Evolutionary conservation across 169 alveolate genomes (phyloP).

Genomic region (Eimeria necatrix): DNA sequence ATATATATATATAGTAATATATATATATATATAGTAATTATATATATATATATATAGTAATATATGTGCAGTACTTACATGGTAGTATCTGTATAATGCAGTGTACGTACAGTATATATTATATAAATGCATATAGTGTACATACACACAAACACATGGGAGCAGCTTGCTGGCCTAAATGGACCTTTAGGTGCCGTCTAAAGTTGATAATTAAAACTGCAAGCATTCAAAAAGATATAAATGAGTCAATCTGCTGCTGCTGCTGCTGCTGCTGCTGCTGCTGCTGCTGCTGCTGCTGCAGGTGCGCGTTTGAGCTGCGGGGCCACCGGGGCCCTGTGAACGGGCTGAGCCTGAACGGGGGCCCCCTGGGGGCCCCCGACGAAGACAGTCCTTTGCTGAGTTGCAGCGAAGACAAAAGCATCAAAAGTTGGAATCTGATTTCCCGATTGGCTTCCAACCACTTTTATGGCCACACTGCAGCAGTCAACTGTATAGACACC

Average conservation of each 20-base stretch:
- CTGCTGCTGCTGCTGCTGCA: slow-evolving; percentile 14
- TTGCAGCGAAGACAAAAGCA: slow-evolving; percentile 82
- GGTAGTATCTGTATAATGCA: background rate
- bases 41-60: background rate
- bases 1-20: background rate
- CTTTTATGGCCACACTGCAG: slow-evolving; percentile 83
- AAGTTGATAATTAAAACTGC: no score
- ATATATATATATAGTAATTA: background rate
- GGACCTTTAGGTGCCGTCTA: no score
- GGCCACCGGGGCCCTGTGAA: slow-evolving; percentile 84
- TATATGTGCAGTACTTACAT: background rate
- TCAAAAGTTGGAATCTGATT: slow-evolving; percentile 80
- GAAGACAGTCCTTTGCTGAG: slow-evolving; percentile 78
- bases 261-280: background rate
- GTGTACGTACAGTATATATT: background rate
- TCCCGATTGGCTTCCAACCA: slow-evolving; percentile 49
- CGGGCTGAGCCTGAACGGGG: slow-evolving; percentile 65
- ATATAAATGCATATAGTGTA: background rate
- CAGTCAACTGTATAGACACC: slow-evolving; percentile 80
- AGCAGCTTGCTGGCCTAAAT: no score
- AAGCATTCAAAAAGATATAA: no score
- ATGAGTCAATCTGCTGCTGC: background rate
- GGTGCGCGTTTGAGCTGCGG: slow-evolving; percentile 72
- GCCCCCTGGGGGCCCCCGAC: background rate
- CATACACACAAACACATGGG: background rate